Evolutionary conservation across 179 eudicot genomes (phyloP), one percentile per base, ranked within the genome.

Genomic region (Silene coronaria): DNA sequence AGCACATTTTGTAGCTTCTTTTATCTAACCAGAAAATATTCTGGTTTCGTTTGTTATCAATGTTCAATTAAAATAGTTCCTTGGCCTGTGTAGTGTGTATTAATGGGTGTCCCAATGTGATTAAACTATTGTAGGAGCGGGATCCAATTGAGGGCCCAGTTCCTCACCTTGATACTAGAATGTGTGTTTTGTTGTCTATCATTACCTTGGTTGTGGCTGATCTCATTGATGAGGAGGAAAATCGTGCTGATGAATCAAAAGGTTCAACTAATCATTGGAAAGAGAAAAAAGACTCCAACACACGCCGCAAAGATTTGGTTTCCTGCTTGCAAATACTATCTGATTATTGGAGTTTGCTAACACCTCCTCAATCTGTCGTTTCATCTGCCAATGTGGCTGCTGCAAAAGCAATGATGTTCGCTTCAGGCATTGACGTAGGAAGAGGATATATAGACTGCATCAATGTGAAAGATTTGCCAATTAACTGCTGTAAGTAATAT

Each of bases 101-200:
- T 72, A 45, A 71, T 57, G 5, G 13, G 22, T 61, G 32, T 26
- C 14, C 57, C 24, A 23, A 27, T 75, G 24, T 71, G 23, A 74
- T 63, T 26, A 55, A 28, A 36, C 19, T 46, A 60, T 34, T 57
- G 21, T 68, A 95, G 99, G 99, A 91, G 82, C 87, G 92, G 72
- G 93, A 92, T 88, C 97, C 97, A 72, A 92, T 95, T 72, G 99
- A 95, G 79, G 99, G 99, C 62, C 99, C 99, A 74, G 88, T 87
- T 67, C 99, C 99, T 86, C 91, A 89, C 60, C 87, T 95, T 74
- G 97, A 88, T 77, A 87, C 97, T 80, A 95, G 97, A 66, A 81
- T 95, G 86, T 87, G 93, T 85, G 85, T 91, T 85, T 81, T 95
- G 81, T 72, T 95, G 83, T 90, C 96, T 36, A 83, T 95, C 71